Evolutionary conservation across 73 alveolate species (phyloP).

Genomic region (Paramecium sonneborni): DNA sequence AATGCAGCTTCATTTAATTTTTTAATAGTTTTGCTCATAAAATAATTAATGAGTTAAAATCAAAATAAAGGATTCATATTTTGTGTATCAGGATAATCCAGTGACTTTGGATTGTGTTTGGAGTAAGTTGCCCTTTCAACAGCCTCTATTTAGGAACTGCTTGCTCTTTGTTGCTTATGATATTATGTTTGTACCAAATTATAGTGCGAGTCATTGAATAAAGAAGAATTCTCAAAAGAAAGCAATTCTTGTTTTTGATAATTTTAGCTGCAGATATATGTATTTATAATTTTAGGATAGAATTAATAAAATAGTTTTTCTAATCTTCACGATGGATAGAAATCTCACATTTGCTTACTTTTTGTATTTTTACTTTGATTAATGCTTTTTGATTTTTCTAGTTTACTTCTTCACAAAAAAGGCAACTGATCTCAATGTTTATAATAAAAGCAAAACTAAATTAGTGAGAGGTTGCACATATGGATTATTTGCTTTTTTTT

Average conservation of each 20-base stretch:
- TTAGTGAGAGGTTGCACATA: background rate
- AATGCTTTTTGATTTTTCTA: background rate
- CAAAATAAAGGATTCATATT: background rate
- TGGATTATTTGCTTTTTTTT: background rate
- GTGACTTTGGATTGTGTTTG: background rate
- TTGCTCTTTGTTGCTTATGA: background rate
- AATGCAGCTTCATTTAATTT: background rate
- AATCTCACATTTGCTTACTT: background rate
- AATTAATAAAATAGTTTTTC: background rate
- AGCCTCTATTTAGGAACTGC: slow-evolving; percentile 17
- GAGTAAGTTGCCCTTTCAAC: background rate
- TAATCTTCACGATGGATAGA: background rate
- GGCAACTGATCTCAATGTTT: background rate
- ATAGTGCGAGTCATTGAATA: background rate
- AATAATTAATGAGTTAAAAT: background rate
- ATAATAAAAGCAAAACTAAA: background rate
- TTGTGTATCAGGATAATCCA: background rate
- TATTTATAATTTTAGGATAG: background rate
- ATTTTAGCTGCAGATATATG: background rate
- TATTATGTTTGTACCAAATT: background rate
- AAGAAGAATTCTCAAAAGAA: background rate
- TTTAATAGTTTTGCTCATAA: background rate
- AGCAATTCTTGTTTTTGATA: background rate
- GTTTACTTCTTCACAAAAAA: background rate
- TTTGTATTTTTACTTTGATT: background rate